A percentile compares a stretch with the other conserved stretches of the same genome.
phyloP scores from a whole-genome alignment of 2,329 filamentous ascomycete species.

The Aspergillus alliaceus region DNA sequence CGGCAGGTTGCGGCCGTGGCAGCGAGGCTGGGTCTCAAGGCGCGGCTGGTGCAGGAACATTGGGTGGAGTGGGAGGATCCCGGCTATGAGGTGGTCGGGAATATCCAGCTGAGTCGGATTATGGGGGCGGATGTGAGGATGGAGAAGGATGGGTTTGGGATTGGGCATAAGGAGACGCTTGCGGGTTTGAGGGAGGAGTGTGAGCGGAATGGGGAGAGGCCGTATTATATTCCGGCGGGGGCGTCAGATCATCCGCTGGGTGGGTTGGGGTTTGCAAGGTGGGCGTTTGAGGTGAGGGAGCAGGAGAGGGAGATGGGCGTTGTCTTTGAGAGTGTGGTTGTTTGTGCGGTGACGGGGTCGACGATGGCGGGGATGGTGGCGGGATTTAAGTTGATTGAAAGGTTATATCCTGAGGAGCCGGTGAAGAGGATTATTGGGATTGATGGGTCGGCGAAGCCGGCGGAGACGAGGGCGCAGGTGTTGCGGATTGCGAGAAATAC shows the following conservation, averaged over 20 bases:
- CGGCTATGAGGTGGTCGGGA: constrained; percentile 65
- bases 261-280: constrained; percentile 68
- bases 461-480: constrained; percentile 65
- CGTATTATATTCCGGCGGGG: constrained; percentile 72
- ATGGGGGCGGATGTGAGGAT: constrained; percentile 66
- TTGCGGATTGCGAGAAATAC: constrained; percentile 66
- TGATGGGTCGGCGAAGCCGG: constrained; percentile 61
- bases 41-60: constrained; percentile 61
- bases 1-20: constrained; percentile 66
- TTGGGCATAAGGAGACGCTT: constrained; percentile 66
- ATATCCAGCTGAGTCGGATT: constrained; percentile 68
- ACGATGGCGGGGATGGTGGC: constrained; percentile 72
- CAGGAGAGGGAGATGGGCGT: constrained; percentile 63
- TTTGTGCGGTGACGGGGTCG: constrained; percentile 70
- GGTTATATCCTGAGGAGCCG: constrained; percentile 38
- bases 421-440: constrained; percentile 64
- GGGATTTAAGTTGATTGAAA: constrained; percentile 66
- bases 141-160: constrained; percentile 63
- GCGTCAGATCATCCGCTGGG: constrained; percentile 70
- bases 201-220: constrained; percentile 54
- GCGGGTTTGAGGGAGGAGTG: constrained; percentile 57
- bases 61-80: constrained; percentile 65
- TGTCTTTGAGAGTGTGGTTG: constrained; percentile 67
- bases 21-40: constrained; percentile 54
- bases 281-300: constrained; percentile 66